These are phyloP conservation scores for Termitomyces sp. DNA, from an alignment of 768 basidiomycete species.

Conservation along the genomic window DNA sequence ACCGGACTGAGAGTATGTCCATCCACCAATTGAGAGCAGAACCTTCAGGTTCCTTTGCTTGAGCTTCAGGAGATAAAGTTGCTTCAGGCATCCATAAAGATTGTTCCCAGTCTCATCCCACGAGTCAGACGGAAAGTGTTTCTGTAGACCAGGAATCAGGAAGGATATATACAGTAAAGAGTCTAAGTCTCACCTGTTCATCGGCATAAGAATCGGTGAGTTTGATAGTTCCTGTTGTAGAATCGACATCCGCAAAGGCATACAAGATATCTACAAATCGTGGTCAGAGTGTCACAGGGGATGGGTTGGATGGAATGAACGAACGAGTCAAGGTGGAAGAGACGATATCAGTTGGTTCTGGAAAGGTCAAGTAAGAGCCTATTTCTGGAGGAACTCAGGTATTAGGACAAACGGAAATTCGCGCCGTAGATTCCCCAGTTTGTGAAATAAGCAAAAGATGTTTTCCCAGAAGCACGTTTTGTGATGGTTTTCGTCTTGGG, in stretches of 20 bases:
- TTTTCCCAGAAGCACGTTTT: slow-evolving; percentile 32
- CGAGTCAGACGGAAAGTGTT: slow-evolving; percentile 66
- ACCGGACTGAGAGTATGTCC: slow-evolving; percentile 65
- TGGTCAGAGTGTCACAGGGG: background rate
- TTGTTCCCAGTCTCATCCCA: slow-evolving; percentile 76
- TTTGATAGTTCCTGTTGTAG: slow-evolving; percentile 52
- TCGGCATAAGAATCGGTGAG: slow-evolving; percentile 77
- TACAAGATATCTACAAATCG: slow-evolving; percentile 55
- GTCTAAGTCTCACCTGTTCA: slow-evolving; percentile 37
- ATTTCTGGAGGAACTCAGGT: background rate
- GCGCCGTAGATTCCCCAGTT: slow-evolving; percentile 64
- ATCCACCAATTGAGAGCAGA: slow-evolving; percentile 50
- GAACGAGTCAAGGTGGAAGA: slow-evolving; percentile 56
- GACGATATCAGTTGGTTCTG: slow-evolving; percentile 63
- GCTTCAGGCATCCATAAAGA: slow-evolving; percentile 78
- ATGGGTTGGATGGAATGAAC: slow-evolving; percentile 10
- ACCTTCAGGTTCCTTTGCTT: slow-evolving; percentile 49
- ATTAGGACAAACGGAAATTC: slow-evolving; percentile 45
- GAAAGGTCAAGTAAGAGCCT: background rate
- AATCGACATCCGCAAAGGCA: slow-evolving; percentile 69
- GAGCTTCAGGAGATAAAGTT: slow-evolving; percentile 58
- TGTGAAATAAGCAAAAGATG: slow-evolving; percentile 48
- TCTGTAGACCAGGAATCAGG: slow-evolving; percentile 30
- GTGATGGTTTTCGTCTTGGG: slow-evolving; percentile 35
- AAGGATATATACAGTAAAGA: background rate